phyloP scores from a whole-genome alignment of 2,329 filamentous ascomycete genomes.

The Ophiostoma ulmi region DNA sequence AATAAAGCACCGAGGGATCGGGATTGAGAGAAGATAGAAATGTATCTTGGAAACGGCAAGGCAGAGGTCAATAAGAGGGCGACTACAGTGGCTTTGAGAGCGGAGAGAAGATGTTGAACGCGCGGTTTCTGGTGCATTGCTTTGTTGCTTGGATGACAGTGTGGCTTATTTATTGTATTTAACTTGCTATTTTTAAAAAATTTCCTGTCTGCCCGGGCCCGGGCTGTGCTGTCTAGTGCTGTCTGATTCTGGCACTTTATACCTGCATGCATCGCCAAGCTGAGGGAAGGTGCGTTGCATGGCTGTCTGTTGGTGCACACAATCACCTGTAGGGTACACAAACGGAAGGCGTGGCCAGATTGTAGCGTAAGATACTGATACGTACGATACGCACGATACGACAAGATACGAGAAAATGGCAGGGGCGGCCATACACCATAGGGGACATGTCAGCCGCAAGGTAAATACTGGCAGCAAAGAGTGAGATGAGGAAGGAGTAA shows the following conservation, averaged over 20 bases:
- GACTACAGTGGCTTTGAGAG: background rate
- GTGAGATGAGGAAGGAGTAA: conserved; percentile 2
- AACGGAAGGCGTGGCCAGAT: background rate
- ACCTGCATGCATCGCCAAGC: background rate
- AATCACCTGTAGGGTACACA: background rate
- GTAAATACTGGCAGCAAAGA: background rate
- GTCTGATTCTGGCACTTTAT: background rate
- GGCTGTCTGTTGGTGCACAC: background rate
- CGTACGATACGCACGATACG: background rate
- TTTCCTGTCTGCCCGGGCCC: background rate
- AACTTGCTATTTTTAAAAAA: background rate
- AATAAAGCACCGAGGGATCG: background rate
- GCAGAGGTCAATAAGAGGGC: background rate
- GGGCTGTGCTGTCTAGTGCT: conserved; percentile 7
- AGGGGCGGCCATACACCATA: background rate
- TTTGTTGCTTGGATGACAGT: conserved; percentile 10
- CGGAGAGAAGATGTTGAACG: background rate
- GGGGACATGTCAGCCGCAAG: background rate
- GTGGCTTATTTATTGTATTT: background rate
- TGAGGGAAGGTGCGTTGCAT: conserved; percentile 1
- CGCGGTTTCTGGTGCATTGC: conserved; percentile 5
- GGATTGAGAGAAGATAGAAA: background rate
- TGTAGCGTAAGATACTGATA: background rate
- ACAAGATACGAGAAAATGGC: conserved; percentile 2
- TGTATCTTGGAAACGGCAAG: background rate